Base-by-base conservation (phyloP, 306 rosid genomes). In the Castanea crenata region DNA sequence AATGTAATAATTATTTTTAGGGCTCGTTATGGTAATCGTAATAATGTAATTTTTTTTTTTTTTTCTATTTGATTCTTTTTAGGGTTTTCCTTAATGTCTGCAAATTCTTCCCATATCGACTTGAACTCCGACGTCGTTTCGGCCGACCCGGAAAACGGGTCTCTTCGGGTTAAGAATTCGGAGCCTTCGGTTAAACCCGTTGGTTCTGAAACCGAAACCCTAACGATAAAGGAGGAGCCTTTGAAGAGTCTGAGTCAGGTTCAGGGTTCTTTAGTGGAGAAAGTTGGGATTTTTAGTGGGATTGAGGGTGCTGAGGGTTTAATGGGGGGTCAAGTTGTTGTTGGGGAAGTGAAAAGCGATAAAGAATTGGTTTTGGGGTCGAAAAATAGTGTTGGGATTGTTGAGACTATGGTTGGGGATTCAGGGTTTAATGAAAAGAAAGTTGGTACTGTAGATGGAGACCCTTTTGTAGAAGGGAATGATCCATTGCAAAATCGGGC, bases 101-200 rank as follows among this genome's bases (percentile, higher is more conserved):
- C 21, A 13, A 72, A 75, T 84, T 65, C 88, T 6, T 79, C 65
- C 51, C 73, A 21, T 25, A 76, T 87, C 19, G 89, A 87, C 87
- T 83, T 93, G 15, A 82, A 88, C 68, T 58, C 86, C 31, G 97
- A 86, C 32, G 82, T 82, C 32, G 79, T 72, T 78, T 76, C 81
- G 80, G 58, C 59, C 71, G 90, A 81, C 80, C 81, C 75, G 65
- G 79, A 87, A 46, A 83, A 64, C 12, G 87, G 83, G 31, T 78
- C 81, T 35, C 2, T 59, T 46, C 90, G 80, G 71, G 49, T 82
- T 57, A 65, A 49, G 19, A 52, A 59, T 4, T 57, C 88, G 8
- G 76, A 67, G 57, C 77, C 80, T 8, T 73, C 44, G 25, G 76
- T 68, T 67, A 11, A 7, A 13, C 15, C 54, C 27, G 78, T 19